Conservation (phyloP, 257 asterid genomes). For the Solanum chmielewskii region DNA sequence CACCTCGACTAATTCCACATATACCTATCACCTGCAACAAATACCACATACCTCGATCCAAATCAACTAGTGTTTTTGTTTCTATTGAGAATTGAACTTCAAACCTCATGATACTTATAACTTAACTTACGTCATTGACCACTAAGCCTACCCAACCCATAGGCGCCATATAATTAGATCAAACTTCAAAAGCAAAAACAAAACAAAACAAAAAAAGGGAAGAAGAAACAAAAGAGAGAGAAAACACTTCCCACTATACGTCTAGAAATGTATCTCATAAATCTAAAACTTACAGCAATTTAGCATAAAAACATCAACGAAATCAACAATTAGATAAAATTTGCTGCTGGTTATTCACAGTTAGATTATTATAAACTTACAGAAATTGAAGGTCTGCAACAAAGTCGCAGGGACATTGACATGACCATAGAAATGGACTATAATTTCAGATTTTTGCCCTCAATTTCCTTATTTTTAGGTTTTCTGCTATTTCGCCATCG, state of each 20-base stretch:
- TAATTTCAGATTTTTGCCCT: neutral
- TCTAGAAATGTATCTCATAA: neutral
- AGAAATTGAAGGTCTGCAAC: conserved; percentile 19
- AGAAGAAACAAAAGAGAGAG: neutral
- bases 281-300: neutral
- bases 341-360: neutral
- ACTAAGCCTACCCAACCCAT: neutral
- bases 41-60: too few relatives aligned
- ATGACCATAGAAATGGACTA: neutral
- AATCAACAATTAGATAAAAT: neutral
- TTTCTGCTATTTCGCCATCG: neutral
- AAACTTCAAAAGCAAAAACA: neutral
- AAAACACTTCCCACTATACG: neutral
- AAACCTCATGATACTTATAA: too few relatives aligned
- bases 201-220: neutral
- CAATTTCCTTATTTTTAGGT: neutral
- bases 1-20: neutral
- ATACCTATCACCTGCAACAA: too few relatives aligned
- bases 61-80: too few relatives aligned
- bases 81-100: too few relatives aligned
- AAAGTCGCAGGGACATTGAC: conserved; percentile 4
- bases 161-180: neutral
- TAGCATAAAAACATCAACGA: neutral
- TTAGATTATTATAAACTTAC: conserved; percentile 15
- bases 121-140: too few relatives aligned